phyloP scores from a whole-genome alignment of 305 asterid genomes.

The Fraxinus albicans region DNA sequence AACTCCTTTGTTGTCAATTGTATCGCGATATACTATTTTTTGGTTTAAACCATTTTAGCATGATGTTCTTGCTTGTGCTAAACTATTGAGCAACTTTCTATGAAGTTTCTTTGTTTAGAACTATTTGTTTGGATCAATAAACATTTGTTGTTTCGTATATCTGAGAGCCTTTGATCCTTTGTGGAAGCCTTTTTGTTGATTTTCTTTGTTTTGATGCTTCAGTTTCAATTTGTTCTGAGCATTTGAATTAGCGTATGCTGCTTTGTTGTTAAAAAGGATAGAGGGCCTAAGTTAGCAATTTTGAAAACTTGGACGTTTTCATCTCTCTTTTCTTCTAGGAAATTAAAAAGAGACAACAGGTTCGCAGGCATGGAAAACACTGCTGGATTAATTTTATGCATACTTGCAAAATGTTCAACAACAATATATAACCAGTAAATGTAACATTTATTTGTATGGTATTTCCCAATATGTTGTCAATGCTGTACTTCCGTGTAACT shows the following conservation, averaged over 20 bases:
- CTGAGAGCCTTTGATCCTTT: neutral
- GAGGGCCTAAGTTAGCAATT: neutral
- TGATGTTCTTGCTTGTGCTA: conserved; percentile 4
- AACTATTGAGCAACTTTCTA: neutral
- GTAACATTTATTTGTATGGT: neutral
- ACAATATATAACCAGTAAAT: neutral
- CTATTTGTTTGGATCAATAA: neutral
- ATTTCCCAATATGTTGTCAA: neutral
- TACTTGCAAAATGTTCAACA: neutral
- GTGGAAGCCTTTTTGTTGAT: neutral
- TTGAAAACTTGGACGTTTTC: neutral
- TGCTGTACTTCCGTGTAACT: neutral
- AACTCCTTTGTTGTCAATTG: neutral
- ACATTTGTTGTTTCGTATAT: neutral
- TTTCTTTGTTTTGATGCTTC: neutral
- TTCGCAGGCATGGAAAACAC: neutral
- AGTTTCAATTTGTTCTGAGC: neutral
- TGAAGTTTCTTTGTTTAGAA: neutral
- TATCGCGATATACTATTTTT: neutral
- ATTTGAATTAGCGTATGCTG: neutral
- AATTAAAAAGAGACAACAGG: neutral
- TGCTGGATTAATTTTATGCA: neutral
- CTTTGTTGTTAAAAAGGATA: neutral
- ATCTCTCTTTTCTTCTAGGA: neutral
- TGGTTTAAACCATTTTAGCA: conserved; percentile 17